phyloP scores from a whole-genome alignment of 257 asterid species.

The Ballota nigra region DNA sequence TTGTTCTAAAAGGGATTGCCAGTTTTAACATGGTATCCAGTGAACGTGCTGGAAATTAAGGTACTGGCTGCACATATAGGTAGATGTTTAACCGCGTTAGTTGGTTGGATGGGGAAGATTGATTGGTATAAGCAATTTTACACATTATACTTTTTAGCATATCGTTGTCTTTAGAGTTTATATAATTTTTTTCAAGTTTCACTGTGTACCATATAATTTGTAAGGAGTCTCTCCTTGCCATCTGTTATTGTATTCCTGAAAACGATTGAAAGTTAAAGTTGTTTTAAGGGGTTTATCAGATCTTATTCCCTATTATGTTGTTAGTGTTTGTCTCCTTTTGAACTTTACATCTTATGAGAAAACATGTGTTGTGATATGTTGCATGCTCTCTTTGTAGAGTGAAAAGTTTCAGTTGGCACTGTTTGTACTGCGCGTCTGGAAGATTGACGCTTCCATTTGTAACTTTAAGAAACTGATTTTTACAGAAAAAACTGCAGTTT shows the following conservation, averaged over 20 bases:
- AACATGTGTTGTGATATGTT: too few species aligned
- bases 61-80: constrained; percentile 33
- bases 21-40: constrained; percentile 12
- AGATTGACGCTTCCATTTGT: neutral
- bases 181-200: constrained; percentile 25
- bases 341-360: too few species aligned
- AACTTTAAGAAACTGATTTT: neutral
- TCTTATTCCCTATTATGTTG: neutral
- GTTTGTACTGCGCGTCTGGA: neutral
- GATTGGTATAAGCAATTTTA: constrained; percentile 24
- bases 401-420: neutral
- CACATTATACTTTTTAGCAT: constrained; percentile 33
- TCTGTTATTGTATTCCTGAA: neutral
- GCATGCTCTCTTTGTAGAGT: neutral
- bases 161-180: constrained; percentile 23
- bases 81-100: constrained; percentile 35
- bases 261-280: neutral
- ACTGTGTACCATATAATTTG: constrained; percentile 28
- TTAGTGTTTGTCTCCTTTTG: neutral
- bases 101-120: constrained; percentile 30
- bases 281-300: neutral
- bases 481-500: neutral
- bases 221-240: constrained; percentile 6
- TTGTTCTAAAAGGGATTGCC: constrained; percentile 17
- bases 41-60: constrained; percentile 35